These are phyloP conservation scores for Evansstolkia leycettana DNA, from an alignment of 495 filamentous ascomycete genomes.

Conservation along the genomic window DNA sequence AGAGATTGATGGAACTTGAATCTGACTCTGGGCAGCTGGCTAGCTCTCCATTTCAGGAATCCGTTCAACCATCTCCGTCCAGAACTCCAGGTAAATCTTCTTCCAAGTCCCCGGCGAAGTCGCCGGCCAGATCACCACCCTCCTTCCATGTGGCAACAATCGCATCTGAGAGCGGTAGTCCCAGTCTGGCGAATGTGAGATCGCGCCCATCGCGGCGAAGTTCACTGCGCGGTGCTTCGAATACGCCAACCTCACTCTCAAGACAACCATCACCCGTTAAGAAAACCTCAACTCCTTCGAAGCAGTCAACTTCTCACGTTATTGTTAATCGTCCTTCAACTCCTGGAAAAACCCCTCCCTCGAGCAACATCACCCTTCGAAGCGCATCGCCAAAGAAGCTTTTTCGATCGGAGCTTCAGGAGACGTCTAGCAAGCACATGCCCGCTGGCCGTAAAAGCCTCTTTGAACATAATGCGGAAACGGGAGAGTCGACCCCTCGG, in stretches of 20 bases:
- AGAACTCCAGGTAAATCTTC: constrained; percentile 11
- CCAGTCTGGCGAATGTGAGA: constrained; percentile 41
- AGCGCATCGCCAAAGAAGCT: constrained; percentile 44
- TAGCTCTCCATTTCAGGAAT: constrained; percentile 41
- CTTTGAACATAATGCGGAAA: constrained; percentile 45
- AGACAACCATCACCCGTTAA: constrained; percentile 25
- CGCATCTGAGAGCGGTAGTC: constrained; percentile 48
- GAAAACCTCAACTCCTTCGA: constrained; percentile 36
- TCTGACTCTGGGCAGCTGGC: constrained; percentile 39
- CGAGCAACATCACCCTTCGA: constrained; percentile 28
- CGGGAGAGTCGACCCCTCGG: constrained; percentile 47
- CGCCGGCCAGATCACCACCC: constrained; percentile 10
- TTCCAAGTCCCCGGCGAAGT: constrained; percentile 11
- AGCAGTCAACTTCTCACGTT: constrained; percentile 38
- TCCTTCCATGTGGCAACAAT: constrained; percentile 27
- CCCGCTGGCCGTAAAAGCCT: constrained; percentile 32
- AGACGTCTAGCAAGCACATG: constrained; percentile 22
- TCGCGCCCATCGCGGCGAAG: constrained; percentile 43
- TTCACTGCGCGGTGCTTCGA: constrained; percentile 23
- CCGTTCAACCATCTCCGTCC: constrained; percentile 16
- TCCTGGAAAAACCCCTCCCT: constrained; percentile 40
- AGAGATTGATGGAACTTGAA: constrained; percentile 48
- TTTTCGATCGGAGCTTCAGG: constrained; percentile 35
- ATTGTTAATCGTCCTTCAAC: constrained; percentile 32
- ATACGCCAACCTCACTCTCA: constrained; percentile 29